phyloP scores from a whole-genome alignment of 1,284 basidiomycete genomes.

The Earliella scabrosa region DNA sequence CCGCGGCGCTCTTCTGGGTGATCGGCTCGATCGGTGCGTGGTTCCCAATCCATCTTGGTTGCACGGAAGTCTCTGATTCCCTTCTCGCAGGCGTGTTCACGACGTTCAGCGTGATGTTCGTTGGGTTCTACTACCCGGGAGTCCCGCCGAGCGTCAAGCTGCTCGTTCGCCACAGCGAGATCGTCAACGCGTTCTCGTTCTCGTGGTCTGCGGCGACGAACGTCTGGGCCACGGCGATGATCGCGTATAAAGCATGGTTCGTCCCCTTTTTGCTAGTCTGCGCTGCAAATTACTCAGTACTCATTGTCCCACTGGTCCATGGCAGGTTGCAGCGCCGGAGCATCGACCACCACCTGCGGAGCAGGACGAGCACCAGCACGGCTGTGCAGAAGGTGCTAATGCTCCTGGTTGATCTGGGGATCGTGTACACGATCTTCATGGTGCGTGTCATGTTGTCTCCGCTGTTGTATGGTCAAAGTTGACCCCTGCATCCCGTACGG shows the following conservation, averaged over 20 bases:
- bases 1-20: conserved; percentile 7
- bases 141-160: conserved; percentile 2
- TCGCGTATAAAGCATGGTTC: conserved; percentile 11
- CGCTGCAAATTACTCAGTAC: no score
- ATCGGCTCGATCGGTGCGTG: conserved; percentile 12
- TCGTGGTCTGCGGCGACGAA: conserved; percentile 15
- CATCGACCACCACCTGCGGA: conserved; percentile 3
- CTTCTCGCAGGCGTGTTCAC: conserved; percentile 10
- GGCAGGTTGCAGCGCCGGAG: conserved; percentile 7
- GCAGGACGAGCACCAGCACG: neutral
- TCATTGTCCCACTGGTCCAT: no score
- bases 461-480: no score
- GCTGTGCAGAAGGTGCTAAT: conserved; percentile 1
- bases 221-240: conserved; percentile 12
- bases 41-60: no score
- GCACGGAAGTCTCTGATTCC: no score
- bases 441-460: neutral
- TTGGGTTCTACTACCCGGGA: conserved; percentile 10
- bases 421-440: conserved; percentile 17
- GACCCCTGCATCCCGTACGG: no score
- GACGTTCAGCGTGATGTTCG: conserved; percentile 12
- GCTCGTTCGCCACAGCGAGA: conserved; percentile 1
- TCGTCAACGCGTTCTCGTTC: conserved; percentile 13
- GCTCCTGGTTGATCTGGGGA: conserved; percentile 9
- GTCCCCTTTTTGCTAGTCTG: no score